Base-by-base conservation (phyloP, 148 eudicot genomes). In the Gaultheria prostrata region DNA sequence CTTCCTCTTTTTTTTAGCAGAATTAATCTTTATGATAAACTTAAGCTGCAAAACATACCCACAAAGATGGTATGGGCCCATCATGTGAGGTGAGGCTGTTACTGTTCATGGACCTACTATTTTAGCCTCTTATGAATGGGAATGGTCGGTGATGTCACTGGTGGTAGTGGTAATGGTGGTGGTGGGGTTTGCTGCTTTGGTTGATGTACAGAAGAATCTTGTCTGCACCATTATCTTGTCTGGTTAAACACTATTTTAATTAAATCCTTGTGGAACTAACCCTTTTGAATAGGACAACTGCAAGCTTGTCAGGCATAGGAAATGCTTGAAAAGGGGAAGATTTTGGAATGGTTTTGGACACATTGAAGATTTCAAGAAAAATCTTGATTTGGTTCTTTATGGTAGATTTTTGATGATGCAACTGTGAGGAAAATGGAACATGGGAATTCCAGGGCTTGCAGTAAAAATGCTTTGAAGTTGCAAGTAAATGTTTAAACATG, bases 201-300 rank as follows among this genome's bases (percentile, higher is more conserved):
- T 63, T 9, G 70, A 65, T 26, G 15, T 28, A 65, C 12, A 11
- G 33, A 65, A 65, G 71, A 65, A 65, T 65, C 71, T 65, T 65
- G 33, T 5, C 71, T 3, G 11, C 33, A 3, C 17, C 69, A 63
- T 63, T 26, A 65, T 65, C 33, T 26, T 65, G 71, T 65, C 71
- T 26, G 71, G 71, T 65, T 65, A 10, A 26, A 65, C 33, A 26
- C 32, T 65, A 26, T 65, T 63, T 65, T 65, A 10, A 11, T 65
- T 65, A 10, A 11, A 65, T 50, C 32, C 9, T 24, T 24, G 9
- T 63, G 69, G 69, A 63, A 24, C 69, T 63, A 63, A 63, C 71
- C 17, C 32, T 26, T 17, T 20, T 20, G 77, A 73, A 73, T 73
- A 21, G 46, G 77, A 73, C 77, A 73, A 73, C 48, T 73, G 77